Percentiles rank a stretch among this genome's conserved stretches.
These are phyloP conservation scores for Syncephalastrum racemosum DNA, from an alignment of 371 early-diverging fungal species.

Conservation along the genomic window DNA sequence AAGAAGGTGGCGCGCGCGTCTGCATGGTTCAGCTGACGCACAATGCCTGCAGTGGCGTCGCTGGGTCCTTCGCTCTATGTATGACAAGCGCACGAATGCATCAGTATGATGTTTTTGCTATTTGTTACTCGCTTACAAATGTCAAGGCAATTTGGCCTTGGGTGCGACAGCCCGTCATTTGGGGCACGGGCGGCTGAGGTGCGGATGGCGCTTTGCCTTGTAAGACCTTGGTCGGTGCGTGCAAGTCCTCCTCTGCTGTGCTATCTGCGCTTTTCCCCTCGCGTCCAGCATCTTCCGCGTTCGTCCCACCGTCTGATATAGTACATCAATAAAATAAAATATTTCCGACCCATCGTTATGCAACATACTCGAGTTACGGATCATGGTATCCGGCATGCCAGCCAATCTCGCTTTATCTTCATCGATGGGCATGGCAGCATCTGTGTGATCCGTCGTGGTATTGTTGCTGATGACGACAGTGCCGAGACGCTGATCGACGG, in stretches of 20 bases:
- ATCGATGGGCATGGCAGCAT: not conserved
- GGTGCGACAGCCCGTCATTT: conserved; percentile 39
- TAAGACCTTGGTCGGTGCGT: not conserved
- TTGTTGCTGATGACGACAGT: not conserved
- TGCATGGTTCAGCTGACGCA: conserved; percentile 45
- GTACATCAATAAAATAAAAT: conserved; percentile 2
- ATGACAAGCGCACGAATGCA: not conserved
- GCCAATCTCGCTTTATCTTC: not conserved
- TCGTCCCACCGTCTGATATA: no score
- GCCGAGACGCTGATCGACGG: no score
- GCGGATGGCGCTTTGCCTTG: conserved; percentile 9
- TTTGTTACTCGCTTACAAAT: conserved; percentile 30
- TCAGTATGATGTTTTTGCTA: not conserved
- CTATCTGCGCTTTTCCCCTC: conserved; percentile 4
- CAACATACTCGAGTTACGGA: conserved; percentile 10
- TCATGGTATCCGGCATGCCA: conserved; percentile 3
- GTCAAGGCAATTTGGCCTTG: conserved; percentile 58
- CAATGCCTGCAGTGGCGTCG: conserved; percentile 50
- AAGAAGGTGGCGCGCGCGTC: conserved; percentile 55
- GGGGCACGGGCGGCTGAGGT: conserved; percentile 20
- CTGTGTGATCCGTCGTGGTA: not conserved
- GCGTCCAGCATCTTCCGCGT: not conserved
- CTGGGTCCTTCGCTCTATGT: conserved; percentile 54
- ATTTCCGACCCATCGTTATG: conserved; percentile 1
- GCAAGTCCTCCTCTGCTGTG: not conserved